phyloP scores from a whole-genome alignment of 2,329 filamentous ascomycete genomes.

The Huntiella abstrusa region DNA sequence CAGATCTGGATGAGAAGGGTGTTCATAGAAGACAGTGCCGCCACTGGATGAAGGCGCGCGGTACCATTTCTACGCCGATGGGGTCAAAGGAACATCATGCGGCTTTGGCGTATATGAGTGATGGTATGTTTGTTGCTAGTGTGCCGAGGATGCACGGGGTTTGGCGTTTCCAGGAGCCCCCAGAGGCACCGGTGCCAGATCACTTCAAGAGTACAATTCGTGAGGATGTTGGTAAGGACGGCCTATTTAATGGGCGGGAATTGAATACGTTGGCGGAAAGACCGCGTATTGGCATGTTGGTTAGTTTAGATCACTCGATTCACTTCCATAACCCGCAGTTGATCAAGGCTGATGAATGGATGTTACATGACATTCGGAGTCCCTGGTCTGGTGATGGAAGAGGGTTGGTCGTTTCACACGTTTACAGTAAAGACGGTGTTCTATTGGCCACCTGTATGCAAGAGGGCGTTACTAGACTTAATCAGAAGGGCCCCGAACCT shows the following conservation, averaged over 20 bases:
- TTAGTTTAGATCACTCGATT: slow-evolving; percentile 58
- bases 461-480: slow-evolving; percentile 29
- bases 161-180: slow-evolving; percentile 47
- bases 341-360: slow-evolving; percentile 52
- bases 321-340: slow-evolving; percentile 44
- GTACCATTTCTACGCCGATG: slow-evolving; percentile 51
- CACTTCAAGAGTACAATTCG: slow-evolving; percentile 2
- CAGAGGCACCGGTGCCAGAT: slow-evolving; percentile 17
- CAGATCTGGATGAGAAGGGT: slow-evolving; percentile 20
- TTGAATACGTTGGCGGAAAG: slow-evolving; percentile 30
- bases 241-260: slow-evolving; percentile 18
- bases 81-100: slow-evolving; percentile 66
- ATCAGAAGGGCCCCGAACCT: slow-evolving; percentile 8
- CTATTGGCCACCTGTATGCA: slow-evolving; percentile 65
- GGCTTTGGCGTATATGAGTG: slow-evolving; percentile 82
- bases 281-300: slow-evolving; percentile 63
- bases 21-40: slow-evolving; percentile 49
- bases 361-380: slow-evolving; percentile 62
- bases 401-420: slow-evolving; percentile 56
- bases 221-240: slow-evolving; percentile 14
- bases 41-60: slow-evolving; percentile 58
- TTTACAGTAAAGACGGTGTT: slow-evolving; percentile 51
- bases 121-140: slow-evolving; percentile 86
- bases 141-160: slow-evolving; percentile 64
- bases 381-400: slow-evolving; percentile 65